These are phyloP conservation scores for Endocladia muricata DNA, from an alignment of 31 red algal genomes.

Conservation along the genomic window DNA sequence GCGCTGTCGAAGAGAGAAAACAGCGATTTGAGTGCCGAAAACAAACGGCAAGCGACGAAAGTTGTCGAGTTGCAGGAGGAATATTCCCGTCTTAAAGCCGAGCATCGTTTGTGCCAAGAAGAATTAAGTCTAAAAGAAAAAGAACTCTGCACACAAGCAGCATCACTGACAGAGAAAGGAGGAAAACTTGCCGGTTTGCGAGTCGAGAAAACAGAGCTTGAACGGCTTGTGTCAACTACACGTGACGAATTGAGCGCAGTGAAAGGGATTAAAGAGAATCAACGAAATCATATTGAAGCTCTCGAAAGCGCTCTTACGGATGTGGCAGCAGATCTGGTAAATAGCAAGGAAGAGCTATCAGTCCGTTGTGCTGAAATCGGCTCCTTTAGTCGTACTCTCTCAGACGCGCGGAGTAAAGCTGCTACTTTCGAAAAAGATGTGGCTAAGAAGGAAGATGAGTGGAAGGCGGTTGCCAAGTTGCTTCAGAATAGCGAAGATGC, in stretches of 20 bases:
- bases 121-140: neutral
- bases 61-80: conserved; percentile 8
- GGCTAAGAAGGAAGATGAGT: conserved; percentile 5
- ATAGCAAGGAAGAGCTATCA: neutral
- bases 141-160: neutral
- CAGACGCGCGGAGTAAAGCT: neutral
- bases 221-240: neutral
- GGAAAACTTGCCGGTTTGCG: neutral
- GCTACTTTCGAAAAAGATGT: neutral
- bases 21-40: neutral
- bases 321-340: neutral
- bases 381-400: neutral
- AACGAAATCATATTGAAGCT: too few relatives aligned
- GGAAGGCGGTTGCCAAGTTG: neutral
- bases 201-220: neutral
- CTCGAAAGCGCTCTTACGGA: neutral
- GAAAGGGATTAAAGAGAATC: neutral
- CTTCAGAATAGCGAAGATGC: neutral
- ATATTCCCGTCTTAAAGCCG: neutral
- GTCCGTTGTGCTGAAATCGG: neutral
- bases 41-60: neutral
- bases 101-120: neutral
- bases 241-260: neutral
- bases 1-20: neutral
- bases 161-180: neutral